Evolutionary conservation across 805 yeast genomes (phyloP), one percentile per base, ranked within the genome.

Genomic region (Saccharomyces paradoxus): DNA sequence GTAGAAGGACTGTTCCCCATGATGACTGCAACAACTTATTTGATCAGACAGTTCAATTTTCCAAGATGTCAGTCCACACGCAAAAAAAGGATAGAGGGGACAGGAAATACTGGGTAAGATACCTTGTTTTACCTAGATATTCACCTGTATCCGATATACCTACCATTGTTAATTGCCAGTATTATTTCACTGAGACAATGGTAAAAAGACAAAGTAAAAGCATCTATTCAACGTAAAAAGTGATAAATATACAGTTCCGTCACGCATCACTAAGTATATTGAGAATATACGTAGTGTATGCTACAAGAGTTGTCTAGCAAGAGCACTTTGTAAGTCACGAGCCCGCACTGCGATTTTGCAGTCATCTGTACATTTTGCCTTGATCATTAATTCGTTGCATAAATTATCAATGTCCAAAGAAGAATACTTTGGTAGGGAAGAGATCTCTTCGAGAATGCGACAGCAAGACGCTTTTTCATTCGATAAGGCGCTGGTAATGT

Each of bases 391-490:
- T 72, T 91, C 97, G 44, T 71, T 66, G 76, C 97, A 91, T 67
- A 91, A 77, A 1, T 94, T 90, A 65, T 90, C 96, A 58, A 91
- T 89, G 68, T 91, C 97, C 51, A 90, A 77, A 52, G 89, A 96
- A 5, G 89, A 82, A 69, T 88, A 90, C 64, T 84, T 81, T 28
- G 97, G 96, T 10, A 46, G 21, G 29, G 29, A 22, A 14, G 28
- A 49, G 21, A 55, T 55, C 22, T 50, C 41, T 37, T 30, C 32
- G 51, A 53, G 53, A 10, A 55, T 29, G 9, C 52, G 53, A 4
- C 53, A 41, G 29, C 57, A 55, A 41, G 41, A 37, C 41, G 51
- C 10, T 2, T 17, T 46, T 12, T 50, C 50, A 12, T 48, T 32
- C 10, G 27, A 9, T 10, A 31, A 27, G 12, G 37, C 30, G n/a